These are phyloP conservation scores for Entomortierella lignicola DNA, from an alignment of 192 early-diverging fungal species.

Conservation along the genomic window DNA sequence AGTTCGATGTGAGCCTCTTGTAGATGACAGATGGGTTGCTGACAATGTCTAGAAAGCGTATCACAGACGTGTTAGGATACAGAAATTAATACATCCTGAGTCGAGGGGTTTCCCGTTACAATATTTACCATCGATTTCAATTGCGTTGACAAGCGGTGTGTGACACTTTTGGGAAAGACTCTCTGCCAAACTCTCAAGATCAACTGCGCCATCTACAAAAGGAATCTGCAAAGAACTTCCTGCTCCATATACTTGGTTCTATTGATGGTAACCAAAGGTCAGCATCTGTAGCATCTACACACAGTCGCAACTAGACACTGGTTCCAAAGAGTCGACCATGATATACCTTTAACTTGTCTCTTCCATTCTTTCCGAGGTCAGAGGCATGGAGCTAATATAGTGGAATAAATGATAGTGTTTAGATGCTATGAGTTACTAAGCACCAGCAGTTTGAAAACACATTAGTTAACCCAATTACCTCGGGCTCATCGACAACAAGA, in stretches of 20 bases:
- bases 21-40: constrained; percentile 39
- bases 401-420: not conserved
- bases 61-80: no score
- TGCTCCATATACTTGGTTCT: constrained; percentile 39
- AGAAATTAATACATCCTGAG: no score
- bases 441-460: no score
- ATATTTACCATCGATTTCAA: not conserved
- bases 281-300: not conserved
- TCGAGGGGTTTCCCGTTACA: no score
- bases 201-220: constrained; percentile 38
- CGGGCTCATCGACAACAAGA: constrained; percentile 43
- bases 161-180: constrained; percentile 39
- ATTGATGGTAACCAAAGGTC: not conserved
- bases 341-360: constrained; percentile 40
- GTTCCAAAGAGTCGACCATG: not conserved
- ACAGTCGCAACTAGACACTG: not conserved
- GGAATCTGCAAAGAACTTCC: constrained; percentile 43
- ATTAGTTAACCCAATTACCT: constrained; percentile 13
- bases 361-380: constrained; percentile 36
- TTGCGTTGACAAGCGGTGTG: constrained; percentile 11
- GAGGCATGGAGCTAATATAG: constrained; percentile 34
- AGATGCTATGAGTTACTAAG: not conserved
- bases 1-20: constrained; percentile 28
- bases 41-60: not conserved
- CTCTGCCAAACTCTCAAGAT: constrained; percentile 35